These are phyloP conservation scores for Cardamine resedifolia DNA, from an alignment of 345 rosid species.

Conservation along the genomic window DNA sequence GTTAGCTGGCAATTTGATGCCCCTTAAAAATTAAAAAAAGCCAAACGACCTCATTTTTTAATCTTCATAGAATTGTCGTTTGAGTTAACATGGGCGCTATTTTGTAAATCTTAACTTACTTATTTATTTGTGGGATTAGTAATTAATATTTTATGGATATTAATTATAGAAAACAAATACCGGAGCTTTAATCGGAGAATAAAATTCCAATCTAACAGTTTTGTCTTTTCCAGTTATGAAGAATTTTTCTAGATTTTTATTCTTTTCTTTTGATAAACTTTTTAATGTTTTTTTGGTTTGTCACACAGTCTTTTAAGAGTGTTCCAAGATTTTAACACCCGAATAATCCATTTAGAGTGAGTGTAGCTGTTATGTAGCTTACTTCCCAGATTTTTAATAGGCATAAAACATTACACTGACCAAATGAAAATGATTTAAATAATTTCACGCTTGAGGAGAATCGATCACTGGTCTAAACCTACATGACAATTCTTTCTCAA, in stretches of 20 bases:
- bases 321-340: too few relatives aligned
- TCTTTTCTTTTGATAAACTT: too few relatives aligned
- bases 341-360: too few relatives aligned
- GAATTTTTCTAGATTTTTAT: not conserved
- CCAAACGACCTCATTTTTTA: conserved; percentile 16
- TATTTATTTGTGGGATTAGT: not conserved
- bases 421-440: too few relatives aligned
- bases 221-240: conserved; percentile 13
- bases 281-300: too few relatives aligned
- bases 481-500: too few relatives aligned
- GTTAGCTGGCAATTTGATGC: conserved; percentile 40
- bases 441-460: too few relatives aligned
- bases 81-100: conserved; percentile 34
- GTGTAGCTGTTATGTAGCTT: too few relatives aligned
- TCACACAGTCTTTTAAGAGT: too few relatives aligned
- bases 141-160: not conserved
- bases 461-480: too few relatives aligned
- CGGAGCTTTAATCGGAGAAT: not conserved
- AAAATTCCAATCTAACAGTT: conserved; percentile 5
- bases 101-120: not conserved
- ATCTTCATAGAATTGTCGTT: conserved; percentile 31
- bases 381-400: too few relatives aligned
- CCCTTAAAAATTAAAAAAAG: not conserved
- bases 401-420: too few relatives aligned
- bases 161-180: not conserved